Evolutionary conservation across 305 asterid species (phyloP), one percentile per base, ranked within the genome.

Genomic region (Rubia tinctorum): DNA sequence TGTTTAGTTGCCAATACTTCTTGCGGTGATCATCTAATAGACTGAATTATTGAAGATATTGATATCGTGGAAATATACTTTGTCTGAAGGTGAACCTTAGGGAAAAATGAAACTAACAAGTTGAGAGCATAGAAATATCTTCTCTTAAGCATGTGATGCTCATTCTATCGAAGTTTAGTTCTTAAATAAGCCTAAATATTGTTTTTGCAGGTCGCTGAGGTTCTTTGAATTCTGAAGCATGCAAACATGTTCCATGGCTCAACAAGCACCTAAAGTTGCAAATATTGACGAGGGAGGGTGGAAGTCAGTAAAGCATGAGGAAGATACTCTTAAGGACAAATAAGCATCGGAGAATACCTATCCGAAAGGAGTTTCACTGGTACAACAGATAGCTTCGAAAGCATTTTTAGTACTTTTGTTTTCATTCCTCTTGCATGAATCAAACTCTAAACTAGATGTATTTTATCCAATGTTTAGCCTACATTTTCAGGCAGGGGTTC

Each of bases 271-370:
- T 70, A 42, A 39, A 56, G 74, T 69, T 72, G 87, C 85, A 39
- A 85, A 83, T 84, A 79, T 71, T 69, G 86, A 88, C 77, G 76
- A 3, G 58, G 89, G 91, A 68, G 79, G 90, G 73, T 91, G 97
- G 97, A 90, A 88, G 65, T 83, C 94, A 22, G 96, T 88, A 61
- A 91, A 86, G 74, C 88, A 60, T 64, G 82, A 85, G 53, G 74
- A 56, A 77, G 76, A 77, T 82, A 64, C 81, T 69, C 47, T 76
- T 60, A 85, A 80, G 79, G 78, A 49, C 67, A 82, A 75, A 82
- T 78, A 8, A 71, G 74, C 56, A 56, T 34, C 51, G 70, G 76
- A 70, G 84, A 80, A 74, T 72, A 83, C 71, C 80, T 87, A 71
- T 77, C 71, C 71, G 82, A 79, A 80, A 72, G 86, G 78, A 53